These are phyloP conservation scores for Botrytis paeoniae DNA, from an alignment of 2,329 filamentous ascomycete genomes.

Conservation along the genomic window DNA sequence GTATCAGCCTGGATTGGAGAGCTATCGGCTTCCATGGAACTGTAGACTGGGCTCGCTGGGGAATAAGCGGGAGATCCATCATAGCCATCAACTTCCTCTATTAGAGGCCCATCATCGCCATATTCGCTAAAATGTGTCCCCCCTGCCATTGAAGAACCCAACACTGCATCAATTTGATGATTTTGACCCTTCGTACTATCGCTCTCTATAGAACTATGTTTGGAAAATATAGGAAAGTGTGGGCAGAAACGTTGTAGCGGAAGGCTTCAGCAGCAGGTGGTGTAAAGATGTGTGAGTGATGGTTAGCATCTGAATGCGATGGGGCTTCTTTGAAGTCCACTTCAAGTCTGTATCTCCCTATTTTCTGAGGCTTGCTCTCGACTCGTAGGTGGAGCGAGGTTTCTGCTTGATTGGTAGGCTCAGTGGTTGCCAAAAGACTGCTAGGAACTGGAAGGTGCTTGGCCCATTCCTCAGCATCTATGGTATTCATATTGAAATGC, in stretches of 20 bases:
- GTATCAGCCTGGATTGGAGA: neutral
- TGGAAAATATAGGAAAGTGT: no score
- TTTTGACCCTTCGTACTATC: no score
- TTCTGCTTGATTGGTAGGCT: neutral
- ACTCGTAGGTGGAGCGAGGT: neutral
- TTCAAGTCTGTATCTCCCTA: neutral
- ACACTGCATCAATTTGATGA: no score
- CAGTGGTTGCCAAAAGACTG: neutral
- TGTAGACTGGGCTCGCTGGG: neutral
- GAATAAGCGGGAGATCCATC: neutral
- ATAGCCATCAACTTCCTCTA: no score
- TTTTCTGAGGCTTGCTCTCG: neutral
- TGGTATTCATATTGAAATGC: slow-evolving; percentile 13
- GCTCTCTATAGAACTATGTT: no score
- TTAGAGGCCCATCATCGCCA: no score
- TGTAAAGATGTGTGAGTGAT: no score
- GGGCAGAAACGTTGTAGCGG: no score
- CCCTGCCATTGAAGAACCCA: neutral
- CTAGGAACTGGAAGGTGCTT: neutral
- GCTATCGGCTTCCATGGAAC: neutral
- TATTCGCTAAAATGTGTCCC: no score
- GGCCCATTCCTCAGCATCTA: slow-evolving; percentile 14
- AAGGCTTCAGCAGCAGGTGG: no score
- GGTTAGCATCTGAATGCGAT: no score
- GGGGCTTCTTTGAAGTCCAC: no score